phyloP scores from a whole-genome alignment of 345 rosid genomes.

The Salix koriyanagi region DNA sequence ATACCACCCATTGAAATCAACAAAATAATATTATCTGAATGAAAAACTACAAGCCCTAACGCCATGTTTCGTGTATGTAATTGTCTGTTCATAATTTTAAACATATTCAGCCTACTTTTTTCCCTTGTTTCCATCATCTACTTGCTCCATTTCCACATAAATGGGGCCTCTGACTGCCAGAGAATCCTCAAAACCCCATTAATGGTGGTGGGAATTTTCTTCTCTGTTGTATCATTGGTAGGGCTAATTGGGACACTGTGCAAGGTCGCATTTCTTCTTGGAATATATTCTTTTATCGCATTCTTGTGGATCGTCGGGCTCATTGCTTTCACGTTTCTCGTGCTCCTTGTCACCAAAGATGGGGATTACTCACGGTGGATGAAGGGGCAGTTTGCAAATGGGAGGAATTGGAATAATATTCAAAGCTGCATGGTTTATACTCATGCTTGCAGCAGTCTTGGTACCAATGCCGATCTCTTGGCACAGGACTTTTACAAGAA shows the following conservation, averaged over 20 bases:
- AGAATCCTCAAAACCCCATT: neutral
- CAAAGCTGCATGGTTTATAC: neutral
- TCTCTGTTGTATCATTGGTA: neutral
- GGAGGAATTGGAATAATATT: neutral
- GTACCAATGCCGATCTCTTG: neutral
- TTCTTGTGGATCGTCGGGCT: neutral
- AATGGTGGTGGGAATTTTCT: neutral
- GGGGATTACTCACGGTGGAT: neutral
- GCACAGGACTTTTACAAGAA: neutral
- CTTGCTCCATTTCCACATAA: conserved; percentile 2
- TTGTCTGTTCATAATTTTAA: conserved; percentile 1
- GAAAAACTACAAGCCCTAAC: too few relatives aligned
- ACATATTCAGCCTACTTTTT: neutral
- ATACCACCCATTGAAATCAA: too few relatives aligned
- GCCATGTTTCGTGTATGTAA: conserved; percentile 18
- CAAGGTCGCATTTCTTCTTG: too few relatives aligned
- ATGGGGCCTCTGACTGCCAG: conserved; percentile 18
- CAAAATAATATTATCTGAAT: too few relatives aligned
- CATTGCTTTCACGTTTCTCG: neutral
- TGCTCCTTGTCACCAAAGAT: too few relatives aligned
- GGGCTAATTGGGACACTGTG: neutral
- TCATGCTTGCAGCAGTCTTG: neutral
- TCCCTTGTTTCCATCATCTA: conserved; percentile 8
- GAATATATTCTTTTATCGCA: too few relatives aligned
- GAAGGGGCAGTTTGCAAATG: neutral